phyloP scores from a whole-genome alignment of 805 yeast genomes.

The Sungouiella thailandica region DNA sequence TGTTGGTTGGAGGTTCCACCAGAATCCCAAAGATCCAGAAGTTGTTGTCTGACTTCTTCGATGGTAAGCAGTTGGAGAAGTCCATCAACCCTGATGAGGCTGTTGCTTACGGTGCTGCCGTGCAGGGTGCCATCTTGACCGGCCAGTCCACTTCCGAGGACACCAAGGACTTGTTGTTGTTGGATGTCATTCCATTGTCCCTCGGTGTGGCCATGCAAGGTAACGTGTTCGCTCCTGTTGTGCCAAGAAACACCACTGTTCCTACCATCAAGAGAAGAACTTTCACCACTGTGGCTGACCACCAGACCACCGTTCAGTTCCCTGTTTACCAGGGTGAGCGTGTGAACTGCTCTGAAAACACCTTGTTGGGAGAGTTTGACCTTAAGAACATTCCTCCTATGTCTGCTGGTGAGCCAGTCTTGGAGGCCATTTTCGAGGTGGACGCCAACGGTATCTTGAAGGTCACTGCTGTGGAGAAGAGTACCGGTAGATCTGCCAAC shows the following conservation, averaged over 20 bases:
- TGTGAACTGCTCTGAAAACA: slow-evolving; percentile 47
- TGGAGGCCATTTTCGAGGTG: slow-evolving; percentile 46
- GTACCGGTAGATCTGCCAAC: slow-evolving; percentile 47
- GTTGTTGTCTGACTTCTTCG: slow-evolving; percentile 82
- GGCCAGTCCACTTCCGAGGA: slow-evolving; percentile 46
- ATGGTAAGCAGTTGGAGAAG: slow-evolving; percentile 92
- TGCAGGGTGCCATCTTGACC: slow-evolving; percentile 76
- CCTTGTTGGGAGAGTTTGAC: slow-evolving; percentile 48
- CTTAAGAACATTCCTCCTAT: slow-evolving; percentile 48
- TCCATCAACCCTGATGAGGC: slow-evolving; percentile 49
- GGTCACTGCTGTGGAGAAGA: slow-evolving; percentile 46
- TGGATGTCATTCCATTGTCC: slow-evolving; percentile 48
- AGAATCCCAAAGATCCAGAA: slow-evolving; percentile 98
- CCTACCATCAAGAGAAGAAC: slow-evolving; percentile 49
- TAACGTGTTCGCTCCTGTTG: slow-evolving; percentile 47
- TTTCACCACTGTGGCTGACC: slow-evolving; percentile 48
- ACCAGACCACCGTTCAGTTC: slow-evolving; percentile 47
- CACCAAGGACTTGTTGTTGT: slow-evolving; percentile 47
- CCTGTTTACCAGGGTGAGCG: slow-evolving; percentile 51
- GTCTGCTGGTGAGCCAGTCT: slow-evolving; percentile 48
- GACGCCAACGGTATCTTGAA: slow-evolving; percentile 49
- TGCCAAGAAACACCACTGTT: slow-evolving; percentile 48
- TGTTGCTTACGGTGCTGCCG: slow-evolving; percentile 76
- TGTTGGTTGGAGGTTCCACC: slow-evolving; percentile 97
- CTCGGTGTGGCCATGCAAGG: slow-evolving; percentile 50